Evolutionary conservation across 352 stramenopile species (phyloP), one percentile per base, ranked within the genome.

Genomic region (Globisporangium recalcitrans): DNA sequence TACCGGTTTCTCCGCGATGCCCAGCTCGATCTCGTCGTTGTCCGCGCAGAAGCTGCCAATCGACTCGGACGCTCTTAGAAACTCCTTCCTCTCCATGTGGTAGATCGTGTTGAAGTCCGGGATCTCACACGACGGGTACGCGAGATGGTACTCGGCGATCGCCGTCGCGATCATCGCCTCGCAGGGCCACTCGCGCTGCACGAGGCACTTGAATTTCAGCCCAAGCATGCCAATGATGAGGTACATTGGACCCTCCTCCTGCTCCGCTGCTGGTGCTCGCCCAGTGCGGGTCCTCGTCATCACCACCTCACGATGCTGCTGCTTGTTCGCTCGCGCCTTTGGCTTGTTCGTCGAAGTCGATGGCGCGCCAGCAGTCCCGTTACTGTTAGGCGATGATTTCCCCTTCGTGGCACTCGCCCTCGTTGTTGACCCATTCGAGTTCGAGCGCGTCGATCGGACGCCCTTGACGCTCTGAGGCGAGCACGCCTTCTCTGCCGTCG

Each of bases 101-200:
- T 82, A 85, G 10, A 96, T 85, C 22, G 79, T 63, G 51, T 91
- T 85, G 63, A 83, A 90, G 52, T 88, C 83, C 3, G 87, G 87
- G 21, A 90, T 72, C 71, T 96, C 81, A 42, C 69, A 84, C 26
- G 72, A 62, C 9, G 81, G 78, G 67, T 80, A 92, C 8, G 65
- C 59, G 22, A 69, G 40, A 44, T 81, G 75, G 62, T 93, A 93
- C 44, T 84, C 67, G 48, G 85, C 78, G n/a, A 83, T 77, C 10
- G 85, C 75, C 0, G 74, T 75, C 10, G 68, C 70, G n/a, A 93
- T 61, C 22, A 93, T 73, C 29, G 75, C 76, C 52, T 91, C 82
- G 52, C 82, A 91, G 22, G 82, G 81, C 74, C 78, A 90, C 13
- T 82, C 67, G 16, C 69, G 74, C 49, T 78, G 73, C 54, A 90